Percentiles rank a stretch among this genome's conserved stretches.
phyloP scores from a whole-genome alignment of 768 basidiomycete genomes.

The Pulveroboletus sp. region DNA sequence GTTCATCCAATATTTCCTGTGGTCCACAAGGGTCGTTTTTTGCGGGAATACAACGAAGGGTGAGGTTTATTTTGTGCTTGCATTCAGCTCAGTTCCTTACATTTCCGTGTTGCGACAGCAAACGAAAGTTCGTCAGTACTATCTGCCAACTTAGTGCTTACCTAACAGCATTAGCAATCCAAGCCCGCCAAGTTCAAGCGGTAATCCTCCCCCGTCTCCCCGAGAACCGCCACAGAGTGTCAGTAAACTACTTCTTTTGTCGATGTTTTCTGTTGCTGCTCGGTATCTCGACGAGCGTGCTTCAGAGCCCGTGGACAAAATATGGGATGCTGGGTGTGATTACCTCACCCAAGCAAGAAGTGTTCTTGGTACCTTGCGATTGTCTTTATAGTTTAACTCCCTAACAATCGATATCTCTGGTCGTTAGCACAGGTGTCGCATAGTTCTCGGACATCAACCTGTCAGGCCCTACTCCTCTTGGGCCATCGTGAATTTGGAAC shows the following conservation, averaged over 20 bases:
- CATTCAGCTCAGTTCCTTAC: slow-evolving; percentile 3
- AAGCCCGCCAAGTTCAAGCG: slow-evolving; percentile 26
- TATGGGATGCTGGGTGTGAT: slow-evolving; percentile 66
- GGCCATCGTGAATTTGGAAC: slow-evolving; percentile 85
- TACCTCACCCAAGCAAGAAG: slow-evolving; percentile 59
- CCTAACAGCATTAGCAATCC: slow-evolving; percentile 31
- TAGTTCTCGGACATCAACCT: slow-evolving; percentile 65
- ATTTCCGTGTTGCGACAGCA: slow-evolving; percentile 16
- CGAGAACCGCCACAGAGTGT: slow-evolving; percentile 57
- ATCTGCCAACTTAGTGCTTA: slow-evolving; percentile 8
- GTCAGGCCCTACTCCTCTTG: slow-evolving; percentile 74
- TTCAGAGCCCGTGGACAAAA: slow-evolving; percentile 46
- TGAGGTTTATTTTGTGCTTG: slow-evolving; percentile 22
- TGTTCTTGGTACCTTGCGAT: slow-evolving; percentile 50
- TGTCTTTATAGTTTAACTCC: neutral
- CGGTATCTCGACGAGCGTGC: slow-evolving; percentile 54
- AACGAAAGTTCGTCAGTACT: slow-evolving; percentile 16
- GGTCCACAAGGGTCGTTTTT: slow-evolving; percentile 66
- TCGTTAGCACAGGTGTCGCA: slow-evolving; percentile 57
- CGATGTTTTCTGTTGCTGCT: slow-evolving; percentile 79
- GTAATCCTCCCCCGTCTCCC: slow-evolving; percentile 9
- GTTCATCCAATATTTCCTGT: slow-evolving; percentile 83
- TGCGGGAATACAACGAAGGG: slow-evolving; percentile 57
- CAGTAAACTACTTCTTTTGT: slow-evolving; percentile 65
- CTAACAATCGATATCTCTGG: slow-evolving; percentile 4